Percentiles rank a stretch among this genome's conserved stretches.
phyloP scores from a whole-genome alignment of 176 grass and related monocot genomes.

The Ananas comosus region DNA sequence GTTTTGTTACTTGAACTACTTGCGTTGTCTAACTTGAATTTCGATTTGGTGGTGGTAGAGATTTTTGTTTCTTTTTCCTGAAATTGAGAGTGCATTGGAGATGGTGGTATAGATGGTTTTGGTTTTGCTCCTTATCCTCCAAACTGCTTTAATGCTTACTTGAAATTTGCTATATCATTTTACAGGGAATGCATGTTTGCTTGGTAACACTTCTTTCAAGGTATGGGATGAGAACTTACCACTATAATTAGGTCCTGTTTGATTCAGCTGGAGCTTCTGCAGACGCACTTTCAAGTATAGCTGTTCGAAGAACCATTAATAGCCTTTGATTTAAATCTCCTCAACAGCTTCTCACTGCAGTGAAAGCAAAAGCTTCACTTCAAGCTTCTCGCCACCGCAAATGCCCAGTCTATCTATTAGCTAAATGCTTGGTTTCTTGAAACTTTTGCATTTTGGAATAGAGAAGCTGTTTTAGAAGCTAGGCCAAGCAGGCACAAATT shows the following conservation, averaged over 20 bases:
- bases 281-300: neutral
- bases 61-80: too few relatives aligned
- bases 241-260: neutral
- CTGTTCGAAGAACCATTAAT: slow-evolving; percentile 3
- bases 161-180: slow-evolving; percentile 16
- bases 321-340: neutral
- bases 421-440: too few relatives aligned
- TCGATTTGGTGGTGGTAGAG: neutral
- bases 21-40: neutral
- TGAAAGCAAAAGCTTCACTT: too few relatives aligned
- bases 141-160: neutral
- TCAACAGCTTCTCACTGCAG: too few relatives aligned
- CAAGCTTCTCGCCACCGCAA: too few relatives aligned
- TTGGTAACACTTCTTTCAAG: slow-evolving; percentile 65
- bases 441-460: too few relatives aligned
- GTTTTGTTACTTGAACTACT: neutral
- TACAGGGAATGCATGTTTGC: slow-evolving; percentile 90
- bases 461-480: too few relatives aligned
- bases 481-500: too few relatives aligned
- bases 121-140: neutral
- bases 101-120: neutral
- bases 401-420: too few relatives aligned
- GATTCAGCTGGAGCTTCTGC: neutral
- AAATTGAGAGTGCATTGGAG: neutral
- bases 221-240: slow-evolving; percentile 25